These are phyloP conservation scores for Cadophora sp. DNA, from an alignment of 2,329 filamentous ascomycete genomes.

Conservation along the genomic window DNA sequence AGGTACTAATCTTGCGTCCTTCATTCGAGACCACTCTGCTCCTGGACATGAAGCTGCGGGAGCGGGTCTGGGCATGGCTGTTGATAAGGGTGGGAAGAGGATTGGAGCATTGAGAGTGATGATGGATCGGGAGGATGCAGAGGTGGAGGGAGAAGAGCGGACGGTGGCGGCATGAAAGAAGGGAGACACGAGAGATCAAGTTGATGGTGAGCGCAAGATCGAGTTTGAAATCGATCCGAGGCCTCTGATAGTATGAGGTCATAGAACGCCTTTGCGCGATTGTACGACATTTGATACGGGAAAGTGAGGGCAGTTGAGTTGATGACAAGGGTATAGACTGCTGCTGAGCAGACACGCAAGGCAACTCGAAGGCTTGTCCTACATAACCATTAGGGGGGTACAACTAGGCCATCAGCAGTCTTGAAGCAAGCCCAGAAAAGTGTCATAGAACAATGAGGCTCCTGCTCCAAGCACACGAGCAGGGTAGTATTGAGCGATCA, in stretches of 20 bases:
- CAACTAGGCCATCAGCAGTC: neutral
- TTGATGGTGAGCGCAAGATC: neutral
- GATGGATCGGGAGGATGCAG: neutral
- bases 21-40: slow-evolving; percentile 11
- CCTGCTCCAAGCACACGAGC: neutral
- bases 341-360: neutral
- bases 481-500: too few relatives aligned
- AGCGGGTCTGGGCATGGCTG: neutral
- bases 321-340: neutral
- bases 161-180: too few relatives aligned
- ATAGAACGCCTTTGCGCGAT: too few relatives aligned
- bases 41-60: neutral
- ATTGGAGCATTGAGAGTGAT: neutral
- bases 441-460: neutral
- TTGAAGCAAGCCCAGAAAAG: neutral
- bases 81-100: neutral
- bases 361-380: too few relatives aligned
- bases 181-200: neutral
- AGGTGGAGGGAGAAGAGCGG: neutral
- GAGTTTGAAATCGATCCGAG: neutral
- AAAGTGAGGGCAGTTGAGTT: neutral
- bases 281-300: too few relatives aligned
- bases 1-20: slow-evolving; percentile 55
- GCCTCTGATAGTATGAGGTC: too few relatives aligned
- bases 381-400: neutral